phyloP scores from a whole-genome alignment of 1,139 yeast species.

The Cylindricascospora bacillispora region DNA sequence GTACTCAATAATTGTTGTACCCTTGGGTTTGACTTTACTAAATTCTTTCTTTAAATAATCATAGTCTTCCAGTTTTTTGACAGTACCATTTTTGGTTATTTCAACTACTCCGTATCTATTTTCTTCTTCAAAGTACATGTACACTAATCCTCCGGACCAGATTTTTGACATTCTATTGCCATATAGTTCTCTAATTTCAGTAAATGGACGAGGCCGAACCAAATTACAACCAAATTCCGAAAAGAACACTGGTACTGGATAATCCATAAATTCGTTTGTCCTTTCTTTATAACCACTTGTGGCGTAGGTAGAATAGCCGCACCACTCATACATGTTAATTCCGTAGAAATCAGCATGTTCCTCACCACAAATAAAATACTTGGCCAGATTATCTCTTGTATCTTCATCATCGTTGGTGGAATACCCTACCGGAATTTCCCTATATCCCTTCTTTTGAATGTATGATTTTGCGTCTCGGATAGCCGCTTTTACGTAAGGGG shows the following conservation, averaged over 20 bases:
- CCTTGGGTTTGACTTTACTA: slow-evolving; percentile 27
- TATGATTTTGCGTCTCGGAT: slow-evolving; percentile 43
- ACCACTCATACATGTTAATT: slow-evolving; percentile 55
- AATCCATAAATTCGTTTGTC: slow-evolving; percentile 35
- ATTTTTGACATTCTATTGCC: slow-evolving; percentile 56
- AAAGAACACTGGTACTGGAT: slow-evolving; percentile 45
- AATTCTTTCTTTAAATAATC: slow-evolving; percentile 26
- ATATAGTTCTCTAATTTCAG: slow-evolving; percentile 55
- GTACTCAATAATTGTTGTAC: slow-evolving; percentile 13
- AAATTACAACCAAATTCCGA: slow-evolving; percentile 52
- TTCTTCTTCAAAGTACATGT: slow-evolving; percentile 77
- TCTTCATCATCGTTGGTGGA: slow-evolving; percentile 47
- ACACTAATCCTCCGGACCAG: slow-evolving; percentile 89
- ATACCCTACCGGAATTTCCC: slow-evolving; percentile 49
- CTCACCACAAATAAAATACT: slow-evolving; percentile 39
- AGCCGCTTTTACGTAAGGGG: slow-evolving; percentile 53
- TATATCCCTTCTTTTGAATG: slow-evolving; percentile 31
- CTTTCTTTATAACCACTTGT: slow-evolving; percentile 46
- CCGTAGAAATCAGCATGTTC: slow-evolving; percentile 41
- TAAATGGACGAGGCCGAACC: slow-evolving; percentile 44
- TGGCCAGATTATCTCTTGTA: slow-evolving; percentile 35
- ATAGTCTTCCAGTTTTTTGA: slow-evolving; percentile 35
- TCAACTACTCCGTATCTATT: slow-evolving; percentile 72
- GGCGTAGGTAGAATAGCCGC: slow-evolving; percentile 46
- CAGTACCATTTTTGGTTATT: slow-evolving; percentile 35